phyloP scores from a whole-genome alignment of 1,284 basidiomycete genomes.

The Trametes pubescens region DNA sequence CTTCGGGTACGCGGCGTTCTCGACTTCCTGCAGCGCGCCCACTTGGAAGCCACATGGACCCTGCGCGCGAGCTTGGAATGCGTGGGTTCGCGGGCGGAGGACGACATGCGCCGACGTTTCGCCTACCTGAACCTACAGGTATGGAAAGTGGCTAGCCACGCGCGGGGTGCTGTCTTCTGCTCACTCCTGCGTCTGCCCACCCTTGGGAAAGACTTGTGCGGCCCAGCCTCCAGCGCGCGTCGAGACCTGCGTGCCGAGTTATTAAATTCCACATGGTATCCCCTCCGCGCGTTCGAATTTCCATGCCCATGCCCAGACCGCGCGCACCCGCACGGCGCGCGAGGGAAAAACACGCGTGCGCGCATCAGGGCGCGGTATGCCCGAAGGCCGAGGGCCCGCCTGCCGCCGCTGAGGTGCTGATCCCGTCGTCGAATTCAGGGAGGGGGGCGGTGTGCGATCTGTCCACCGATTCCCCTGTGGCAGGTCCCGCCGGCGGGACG shows the following conservation, averaged over 20 bases:
- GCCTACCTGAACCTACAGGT: background rate
- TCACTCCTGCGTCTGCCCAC: background rate
- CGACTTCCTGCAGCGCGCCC: background rate
- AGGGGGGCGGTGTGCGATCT: conserved; percentile 3
- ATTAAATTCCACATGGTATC: background rate
- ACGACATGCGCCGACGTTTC: background rate
- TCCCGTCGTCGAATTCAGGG: conserved; percentile 6
- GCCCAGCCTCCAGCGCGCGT: background rate
- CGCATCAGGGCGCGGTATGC: too few relatives aligned
- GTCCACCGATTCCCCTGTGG: too few relatives aligned
- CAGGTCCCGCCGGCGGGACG: background rate
- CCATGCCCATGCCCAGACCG: too few relatives aligned
- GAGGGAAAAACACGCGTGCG: too few relatives aligned
- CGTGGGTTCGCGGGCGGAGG: background rate
- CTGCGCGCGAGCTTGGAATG: background rate
- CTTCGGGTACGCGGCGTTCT: background rate
- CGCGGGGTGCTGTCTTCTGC: background rate
- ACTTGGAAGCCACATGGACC: background rate
- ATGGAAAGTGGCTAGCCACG: too few relatives aligned
- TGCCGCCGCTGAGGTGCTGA: too few relatives aligned
- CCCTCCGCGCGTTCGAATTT: too few relatives aligned
- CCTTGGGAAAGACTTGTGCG: background rate
- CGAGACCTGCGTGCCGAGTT: too few relatives aligned
- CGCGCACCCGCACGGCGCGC: too few relatives aligned
- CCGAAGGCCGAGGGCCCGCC: too few relatives aligned